These are phyloP conservation scores for Crithidia bombi DNA, from an alignment of 208 protist species.

Conservation along the genomic window DNA sequence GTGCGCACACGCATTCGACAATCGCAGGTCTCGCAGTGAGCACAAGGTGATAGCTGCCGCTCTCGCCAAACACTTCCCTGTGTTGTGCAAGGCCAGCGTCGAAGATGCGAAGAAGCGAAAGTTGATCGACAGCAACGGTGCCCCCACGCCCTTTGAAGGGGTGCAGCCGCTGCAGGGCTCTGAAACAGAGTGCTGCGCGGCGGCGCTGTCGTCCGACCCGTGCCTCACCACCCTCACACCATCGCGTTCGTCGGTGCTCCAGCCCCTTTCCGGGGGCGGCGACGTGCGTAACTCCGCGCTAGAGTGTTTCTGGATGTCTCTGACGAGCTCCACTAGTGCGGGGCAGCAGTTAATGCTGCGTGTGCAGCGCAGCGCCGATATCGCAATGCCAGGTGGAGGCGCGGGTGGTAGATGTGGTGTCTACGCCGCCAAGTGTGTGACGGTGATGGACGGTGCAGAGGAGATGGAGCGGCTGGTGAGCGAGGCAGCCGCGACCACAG, in stretches of 20 bases:
- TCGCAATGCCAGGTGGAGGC: too few relatives aligned
- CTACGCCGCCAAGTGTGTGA: conserved; percentile 19
- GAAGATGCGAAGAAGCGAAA: conserved; percentile 39
- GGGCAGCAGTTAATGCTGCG: conserved; percentile 2
- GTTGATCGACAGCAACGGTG: conserved; percentile 51
- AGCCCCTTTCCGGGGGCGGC: conserved; percentile 9
- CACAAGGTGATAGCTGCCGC: conserved; percentile 62
- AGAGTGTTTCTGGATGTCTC: background rate
- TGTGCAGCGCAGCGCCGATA: background rate
- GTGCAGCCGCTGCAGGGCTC: conserved; percentile 32
- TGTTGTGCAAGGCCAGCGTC: conserved; percentile 43
- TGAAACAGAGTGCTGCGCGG: background rate
- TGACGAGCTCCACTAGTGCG: background rate
- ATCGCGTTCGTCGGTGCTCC: background rate
- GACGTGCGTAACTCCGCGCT: conserved; percentile 7
- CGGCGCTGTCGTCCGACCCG: conserved; percentile 25
- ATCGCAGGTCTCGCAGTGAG: conserved; percentile 69
- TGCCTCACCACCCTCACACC: conserved; percentile 14
- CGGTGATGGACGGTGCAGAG: background rate
- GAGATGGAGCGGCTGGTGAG: conserved; percentile 9
- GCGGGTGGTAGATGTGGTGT: too few relatives aligned
- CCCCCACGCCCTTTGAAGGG: conserved; percentile 36
- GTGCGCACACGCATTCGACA: conserved; percentile 38
- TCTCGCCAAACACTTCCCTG: conserved; percentile 46
- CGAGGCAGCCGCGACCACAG: conserved; percentile 14